phyloP scores from a whole-genome alignment of 2,329 filamentous ascomycete genomes.

The Trichophyton equinum region DNA sequence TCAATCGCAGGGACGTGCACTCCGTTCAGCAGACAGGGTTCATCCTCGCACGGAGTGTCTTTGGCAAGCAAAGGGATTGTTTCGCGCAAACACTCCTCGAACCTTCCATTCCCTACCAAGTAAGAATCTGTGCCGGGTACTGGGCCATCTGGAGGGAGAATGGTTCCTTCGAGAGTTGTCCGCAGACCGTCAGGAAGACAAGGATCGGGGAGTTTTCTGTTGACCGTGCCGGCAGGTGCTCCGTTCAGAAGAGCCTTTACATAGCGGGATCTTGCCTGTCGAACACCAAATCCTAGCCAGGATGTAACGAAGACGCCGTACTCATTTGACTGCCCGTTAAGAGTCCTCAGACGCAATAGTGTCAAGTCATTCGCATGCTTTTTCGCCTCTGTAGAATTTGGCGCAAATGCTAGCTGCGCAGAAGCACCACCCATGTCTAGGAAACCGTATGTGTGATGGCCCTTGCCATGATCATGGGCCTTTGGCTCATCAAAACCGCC shows the following conservation, averaged over 20 bases:
- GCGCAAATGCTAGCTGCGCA: constrained; percentile 94
- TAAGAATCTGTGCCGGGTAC: constrained; percentile 37
- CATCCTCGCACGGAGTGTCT: constrained; percentile 67
- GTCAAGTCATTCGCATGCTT: constrained; percentile 86
- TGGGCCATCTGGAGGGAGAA: constrained; percentile 31
- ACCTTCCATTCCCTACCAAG: constrained; percentile 72
- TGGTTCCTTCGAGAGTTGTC: constrained; percentile 58
- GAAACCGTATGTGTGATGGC: constrained; percentile 91
- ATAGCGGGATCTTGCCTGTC: constrained; percentile 77
- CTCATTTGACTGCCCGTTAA: constrained; percentile 66
- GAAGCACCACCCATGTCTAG: constrained; percentile 97
- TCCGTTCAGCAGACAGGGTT: constrained; percentile 80
- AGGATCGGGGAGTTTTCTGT: constrained; percentile 69
- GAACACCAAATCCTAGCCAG: constrained; percentile 95
- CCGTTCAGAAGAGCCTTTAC: constrained; percentile 61
- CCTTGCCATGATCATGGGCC: constrained; percentile 67
- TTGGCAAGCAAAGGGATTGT: constrained; percentile 84
- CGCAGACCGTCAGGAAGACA: constrained; percentile 71
- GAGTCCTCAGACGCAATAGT: constrained; percentile 66
- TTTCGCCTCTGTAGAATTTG: constrained; percentile 77
- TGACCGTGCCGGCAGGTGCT: constrained; percentile 42
- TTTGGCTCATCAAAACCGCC: constrained; percentile 74
- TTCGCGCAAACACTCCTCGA: constrained; percentile 67
- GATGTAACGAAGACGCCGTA: constrained; percentile 90
- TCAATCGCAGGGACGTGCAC: constrained; percentile 91